Evolutionary conservation across 75 land plant species (phyloP).

Genomic region (Cunninghamia lanceolata): DNA sequence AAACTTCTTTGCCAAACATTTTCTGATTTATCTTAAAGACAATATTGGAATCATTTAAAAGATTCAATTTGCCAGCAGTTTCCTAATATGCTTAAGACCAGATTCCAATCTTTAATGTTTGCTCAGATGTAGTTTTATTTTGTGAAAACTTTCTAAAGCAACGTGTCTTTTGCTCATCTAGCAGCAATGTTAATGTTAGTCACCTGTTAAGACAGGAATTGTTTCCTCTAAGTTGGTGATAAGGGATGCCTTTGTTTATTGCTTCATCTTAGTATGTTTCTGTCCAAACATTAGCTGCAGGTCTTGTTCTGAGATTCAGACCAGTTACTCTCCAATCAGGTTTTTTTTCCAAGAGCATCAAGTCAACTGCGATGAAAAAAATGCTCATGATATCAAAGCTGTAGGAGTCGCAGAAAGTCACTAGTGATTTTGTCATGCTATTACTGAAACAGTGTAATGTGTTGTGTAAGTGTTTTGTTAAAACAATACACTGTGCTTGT

Average conservation of each 20-base stretch:
- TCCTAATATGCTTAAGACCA: neutral
- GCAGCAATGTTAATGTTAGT: neutral
- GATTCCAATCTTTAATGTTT: too few species aligned
- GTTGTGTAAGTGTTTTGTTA: neutral
- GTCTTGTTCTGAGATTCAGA: neutral
- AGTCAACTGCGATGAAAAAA: neutral
- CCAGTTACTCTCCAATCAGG: neutral
- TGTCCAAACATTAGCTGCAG: neutral
- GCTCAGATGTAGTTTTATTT: neutral
- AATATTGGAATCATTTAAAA: neutral
- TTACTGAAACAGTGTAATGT: neutral
- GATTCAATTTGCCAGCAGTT: neutral
- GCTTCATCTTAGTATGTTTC: neutral
- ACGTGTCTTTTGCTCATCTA: neutral
- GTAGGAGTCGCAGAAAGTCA: neutral
- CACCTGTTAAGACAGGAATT: neutral
- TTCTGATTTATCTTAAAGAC: neutral
- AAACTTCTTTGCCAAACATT: too few species aligned
- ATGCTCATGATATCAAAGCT: neutral
- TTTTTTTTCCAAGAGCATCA: neutral
- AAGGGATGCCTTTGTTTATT: neutral
- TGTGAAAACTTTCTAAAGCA: neutral
- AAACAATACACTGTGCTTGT: neutral
- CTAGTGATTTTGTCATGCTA: neutral
- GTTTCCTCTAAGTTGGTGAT: neutral